These are phyloP conservation scores for Colletotrichum sp. DNA, from an alignment of 2,329 filamentous ascomycete species.

Conservation along the genomic window DNA sequence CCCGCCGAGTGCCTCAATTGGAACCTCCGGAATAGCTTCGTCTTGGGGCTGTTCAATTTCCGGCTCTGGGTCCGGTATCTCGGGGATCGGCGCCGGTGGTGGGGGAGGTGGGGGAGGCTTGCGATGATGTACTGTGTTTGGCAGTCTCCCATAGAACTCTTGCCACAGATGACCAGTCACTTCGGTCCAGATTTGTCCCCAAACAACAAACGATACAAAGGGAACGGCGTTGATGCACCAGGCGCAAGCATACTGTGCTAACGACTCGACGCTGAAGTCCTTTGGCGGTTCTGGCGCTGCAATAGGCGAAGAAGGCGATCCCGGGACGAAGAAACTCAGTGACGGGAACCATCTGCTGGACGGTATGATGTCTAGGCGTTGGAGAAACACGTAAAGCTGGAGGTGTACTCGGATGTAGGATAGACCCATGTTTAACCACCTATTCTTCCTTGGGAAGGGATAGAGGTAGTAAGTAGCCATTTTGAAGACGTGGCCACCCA, in stretches of 20 bases:
- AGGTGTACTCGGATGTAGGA: constrained; percentile 54
- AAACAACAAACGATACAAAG: constrained; percentile 50
- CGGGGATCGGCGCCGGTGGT: constrained; percentile 20
- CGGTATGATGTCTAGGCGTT: constrained; percentile 54
- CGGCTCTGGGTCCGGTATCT: background rate
- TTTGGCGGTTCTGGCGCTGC: constrained; percentile 46
- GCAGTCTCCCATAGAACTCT: constrained; percentile 43
- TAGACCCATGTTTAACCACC: constrained; percentile 24
- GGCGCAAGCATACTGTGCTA: constrained; percentile 49
- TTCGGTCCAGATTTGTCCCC: constrained; percentile 40
- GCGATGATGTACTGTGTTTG: constrained; percentile 38
- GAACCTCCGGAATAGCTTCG: background rate
- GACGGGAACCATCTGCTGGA: constrained; percentile 46
- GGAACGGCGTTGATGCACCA: constrained; percentile 49
- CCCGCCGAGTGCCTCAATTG: background rate
- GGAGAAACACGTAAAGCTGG: constrained; percentile 57
- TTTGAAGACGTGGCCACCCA: constrained; percentile 36
- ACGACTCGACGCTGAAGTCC: constrained; percentile 39
- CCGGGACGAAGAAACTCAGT: constrained; percentile 59
- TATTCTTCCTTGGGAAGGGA: constrained; percentile 18
- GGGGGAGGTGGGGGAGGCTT: constrained; percentile 25
- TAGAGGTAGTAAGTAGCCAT: constrained; percentile 26
- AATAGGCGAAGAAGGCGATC: constrained; percentile 56
- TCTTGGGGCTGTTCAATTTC: background rate
- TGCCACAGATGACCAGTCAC: constrained; percentile 41